phyloP scores from a whole-genome alignment of 1,284 basidiomycete genomes.

The Tilletia caries region DNA sequence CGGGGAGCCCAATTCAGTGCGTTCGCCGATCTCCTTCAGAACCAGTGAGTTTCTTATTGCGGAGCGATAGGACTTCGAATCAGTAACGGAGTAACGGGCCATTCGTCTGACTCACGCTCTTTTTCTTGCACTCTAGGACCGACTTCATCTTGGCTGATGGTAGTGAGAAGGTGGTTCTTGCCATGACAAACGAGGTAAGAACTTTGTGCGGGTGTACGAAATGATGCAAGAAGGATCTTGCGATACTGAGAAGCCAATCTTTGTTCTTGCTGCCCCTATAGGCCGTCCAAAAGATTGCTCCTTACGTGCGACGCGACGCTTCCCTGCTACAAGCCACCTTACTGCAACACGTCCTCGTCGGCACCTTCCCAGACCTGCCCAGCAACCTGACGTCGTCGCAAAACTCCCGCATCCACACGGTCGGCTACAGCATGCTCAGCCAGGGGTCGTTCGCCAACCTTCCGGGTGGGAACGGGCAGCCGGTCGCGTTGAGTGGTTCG shows the following conservation, averaged over 20 bases:
- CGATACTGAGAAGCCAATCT: too few relatives aligned
- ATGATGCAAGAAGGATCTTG: too few relatives aligned
- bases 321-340: background rate
- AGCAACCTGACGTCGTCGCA: background rate
- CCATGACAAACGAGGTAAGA: background rate
- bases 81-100: background rate
- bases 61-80: background rate
- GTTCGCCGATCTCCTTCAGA: background rate
- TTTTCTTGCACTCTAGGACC: background rate
- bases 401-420: background rate
- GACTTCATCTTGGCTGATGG: conserved; percentile 11
- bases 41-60: background rate
- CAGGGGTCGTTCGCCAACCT: conserved; percentile 1
- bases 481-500: background rate
- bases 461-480: conserved; percentile 2
- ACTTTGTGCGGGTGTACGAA: background rate
- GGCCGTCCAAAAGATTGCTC: background rate
- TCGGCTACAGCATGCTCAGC: conserved; percentile 8
- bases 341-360: conserved; percentile 7
- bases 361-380: background rate
- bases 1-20: background rate
- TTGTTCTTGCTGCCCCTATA: background rate
- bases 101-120: background rate
- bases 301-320: background rate
- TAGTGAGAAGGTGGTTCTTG: background rate